Conservation (phyloP, 768 basidiomycete species). For the Boletellus sp. region DNA sequence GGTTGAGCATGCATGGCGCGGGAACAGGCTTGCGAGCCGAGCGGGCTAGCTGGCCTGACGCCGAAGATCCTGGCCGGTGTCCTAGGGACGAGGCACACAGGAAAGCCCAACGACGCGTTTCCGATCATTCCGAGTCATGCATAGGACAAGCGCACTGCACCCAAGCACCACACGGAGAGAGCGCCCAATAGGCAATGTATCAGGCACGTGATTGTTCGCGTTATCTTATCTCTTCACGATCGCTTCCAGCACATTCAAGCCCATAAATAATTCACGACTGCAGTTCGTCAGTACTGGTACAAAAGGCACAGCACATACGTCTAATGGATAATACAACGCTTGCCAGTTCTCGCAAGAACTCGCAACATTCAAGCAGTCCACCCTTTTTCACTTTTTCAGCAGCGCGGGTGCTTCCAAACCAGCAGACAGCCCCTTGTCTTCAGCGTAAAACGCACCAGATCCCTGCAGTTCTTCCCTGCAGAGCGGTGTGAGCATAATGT, state of each 20-base stretch:
- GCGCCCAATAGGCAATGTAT: slow-evolving; percentile 13
- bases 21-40: slow-evolving; percentile 21
- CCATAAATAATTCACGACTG: slow-evolving; percentile 13
- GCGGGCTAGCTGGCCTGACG: slow-evolving; percentile 1
- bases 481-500: neutral
- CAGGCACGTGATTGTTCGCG: slow-evolving; percentile 14
- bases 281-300: slow-evolving; percentile 23
- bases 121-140: slow-evolving; percentile 17
- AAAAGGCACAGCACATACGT: slow-evolving; percentile 18
- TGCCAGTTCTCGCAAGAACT: slow-evolving; percentile 3
- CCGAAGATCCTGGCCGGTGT: neutral
- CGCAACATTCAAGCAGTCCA: slow-evolving; percentile 2
- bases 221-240: slow-evolving; percentile 21
- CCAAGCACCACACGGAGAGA: slow-evolving; percentile 3
- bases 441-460: slow-evolving; percentile 67
- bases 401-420: slow-evolving; percentile 72
- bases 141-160: slow-evolving; percentile 23
- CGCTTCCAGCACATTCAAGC: slow-evolving; percentile 5
- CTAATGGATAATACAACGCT: slow-evolving; percentile 29
- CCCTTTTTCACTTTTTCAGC: slow-evolving; percentile 51
- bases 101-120: slow-evolving; percentile 3
- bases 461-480: slow-evolving; percentile 71
- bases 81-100: slow-evolving; percentile 3
- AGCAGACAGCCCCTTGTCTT: slow-evolving; percentile 72
- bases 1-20: slow-evolving; percentile 21